A percentile compares a stretch with the other conserved stretches of the same genome.
Evolutionary conservation across 1,284 basidiomycete genomes (phyloP).

Genomic region (Microbotryum silenes-acaulis): DNA sequence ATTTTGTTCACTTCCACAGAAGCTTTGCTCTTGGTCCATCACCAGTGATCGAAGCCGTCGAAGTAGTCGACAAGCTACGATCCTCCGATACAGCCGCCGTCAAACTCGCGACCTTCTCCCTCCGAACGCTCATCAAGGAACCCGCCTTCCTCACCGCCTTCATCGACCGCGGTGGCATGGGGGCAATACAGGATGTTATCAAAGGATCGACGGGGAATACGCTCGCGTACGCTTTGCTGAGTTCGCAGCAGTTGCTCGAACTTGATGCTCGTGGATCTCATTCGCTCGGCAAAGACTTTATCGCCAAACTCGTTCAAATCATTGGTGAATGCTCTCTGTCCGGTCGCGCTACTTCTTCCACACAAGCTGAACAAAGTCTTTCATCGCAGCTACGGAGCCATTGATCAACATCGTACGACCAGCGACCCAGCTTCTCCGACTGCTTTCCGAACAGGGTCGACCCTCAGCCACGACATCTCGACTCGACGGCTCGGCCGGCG

Average conservation of each 20-base stretch:
- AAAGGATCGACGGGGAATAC: slow-evolving; percentile 67
- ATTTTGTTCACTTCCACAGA: neutral
- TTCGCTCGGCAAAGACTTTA: slow-evolving; percentile 60
- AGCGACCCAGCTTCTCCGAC: slow-evolving; percentile 85
- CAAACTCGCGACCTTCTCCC: slow-evolving; percentile 63
- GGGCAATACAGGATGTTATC: slow-evolving; percentile 66
- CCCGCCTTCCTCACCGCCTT: slow-evolving; percentile 82
- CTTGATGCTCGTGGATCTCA: slow-evolving; percentile 67
- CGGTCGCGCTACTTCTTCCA: neutral
- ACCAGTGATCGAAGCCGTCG: slow-evolving; percentile 69
- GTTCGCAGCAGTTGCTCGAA: slow-evolving; percentile 80
- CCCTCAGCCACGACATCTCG: slow-evolving; percentile 5
- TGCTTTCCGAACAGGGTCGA: slow-evolving; percentile 52
- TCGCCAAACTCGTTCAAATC: slow-evolving; percentile 62
- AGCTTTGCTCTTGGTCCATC: slow-evolving; percentile 63
- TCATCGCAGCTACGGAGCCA: slow-evolving; percentile 50
- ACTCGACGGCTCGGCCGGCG: slow-evolving; percentile 39
- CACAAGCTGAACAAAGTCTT: neutral
- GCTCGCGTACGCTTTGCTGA: slow-evolving; percentile 73
- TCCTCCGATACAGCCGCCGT: slow-evolving; percentile 50
- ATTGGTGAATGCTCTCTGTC: slow-evolving; percentile 44
- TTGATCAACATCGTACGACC: slow-evolving; percentile 93
- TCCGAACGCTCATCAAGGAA: slow-evolving; percentile 84
- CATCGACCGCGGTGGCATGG: slow-evolving; percentile 64
- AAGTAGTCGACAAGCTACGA: slow-evolving; percentile 65